A percentile compares a stretch with the other conserved stretches of the same genome.
These are phyloP conservation scores for Phycomyces blakesleeanus DNA, from an alignment of 192 early-diverging fungal species.

Conservation along the genomic window DNA sequence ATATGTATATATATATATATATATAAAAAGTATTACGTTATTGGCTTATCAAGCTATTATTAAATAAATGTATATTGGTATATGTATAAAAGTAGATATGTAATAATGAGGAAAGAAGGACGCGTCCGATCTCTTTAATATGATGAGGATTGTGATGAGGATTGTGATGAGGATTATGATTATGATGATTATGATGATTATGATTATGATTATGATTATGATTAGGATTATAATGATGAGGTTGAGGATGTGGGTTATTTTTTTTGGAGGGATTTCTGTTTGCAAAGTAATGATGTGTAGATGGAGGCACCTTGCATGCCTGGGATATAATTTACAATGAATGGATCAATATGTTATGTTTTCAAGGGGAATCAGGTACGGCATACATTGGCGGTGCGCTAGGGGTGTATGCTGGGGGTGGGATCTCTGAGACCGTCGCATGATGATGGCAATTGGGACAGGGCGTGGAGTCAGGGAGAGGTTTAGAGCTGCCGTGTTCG, in stretches of 20 bases:
- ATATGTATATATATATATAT: background rate
- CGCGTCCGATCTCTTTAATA: background rate
- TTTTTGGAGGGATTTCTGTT: no score
- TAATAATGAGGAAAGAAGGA: no score
- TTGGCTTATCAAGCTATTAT: background rate
- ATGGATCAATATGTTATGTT: background rate
- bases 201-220: background rate
- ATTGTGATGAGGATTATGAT: background rate
- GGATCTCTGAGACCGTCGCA: constrained; percentile 7
- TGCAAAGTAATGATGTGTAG: no score
- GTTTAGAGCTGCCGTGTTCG: background rate
- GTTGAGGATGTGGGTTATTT: no score
- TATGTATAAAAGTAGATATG: background rate
- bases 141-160: background rate
- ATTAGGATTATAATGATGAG: background rate
- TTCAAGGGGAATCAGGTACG: constrained; percentile 5
- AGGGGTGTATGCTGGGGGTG: constrained; percentile 29
- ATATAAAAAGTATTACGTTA: background rate
- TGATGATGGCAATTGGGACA: background rate
- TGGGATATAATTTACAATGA: no score
- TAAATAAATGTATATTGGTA: background rate
- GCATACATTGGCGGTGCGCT: constrained; percentile 24
- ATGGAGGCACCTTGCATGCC: no score
- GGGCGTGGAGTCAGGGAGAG: background rate
- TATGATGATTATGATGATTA: background rate